phyloP scores from a whole-genome alignment of 148 eudicot species.

The Rhododendron mucronatum region DNA sequence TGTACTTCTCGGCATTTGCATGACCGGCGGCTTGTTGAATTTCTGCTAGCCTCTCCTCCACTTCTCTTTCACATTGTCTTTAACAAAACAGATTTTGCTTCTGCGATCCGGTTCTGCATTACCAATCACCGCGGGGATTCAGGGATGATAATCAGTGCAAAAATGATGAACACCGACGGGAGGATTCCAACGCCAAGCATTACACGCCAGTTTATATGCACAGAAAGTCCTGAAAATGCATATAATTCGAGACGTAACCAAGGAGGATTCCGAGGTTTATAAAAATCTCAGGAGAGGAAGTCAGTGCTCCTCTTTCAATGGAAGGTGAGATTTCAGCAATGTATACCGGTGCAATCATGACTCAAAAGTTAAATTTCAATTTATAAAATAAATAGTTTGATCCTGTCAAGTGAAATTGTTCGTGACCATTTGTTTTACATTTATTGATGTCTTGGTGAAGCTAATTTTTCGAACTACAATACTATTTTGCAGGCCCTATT shows the following conservation, averaged over 20 bases:
- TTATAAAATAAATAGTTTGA: too few relatives aligned
- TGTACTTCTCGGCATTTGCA: slow-evolving; percentile 27
- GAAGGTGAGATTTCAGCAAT: slow-evolving; percentile 87
- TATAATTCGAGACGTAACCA: slow-evolving; percentile 84
- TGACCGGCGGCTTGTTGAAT: slow-evolving; percentile 49
- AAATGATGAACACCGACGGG: slow-evolving; percentile 68
- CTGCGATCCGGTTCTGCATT: slow-evolving; percentile 66
- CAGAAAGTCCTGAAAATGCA: slow-evolving; percentile 60
- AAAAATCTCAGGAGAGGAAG: slow-evolving; percentile 89
- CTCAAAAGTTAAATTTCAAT: background rate
- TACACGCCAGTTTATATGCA: slow-evolving; percentile 67
- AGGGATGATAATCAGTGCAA: slow-evolving; percentile 72
- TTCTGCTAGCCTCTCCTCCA: slow-evolving; percentile 62
- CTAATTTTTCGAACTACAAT: too few relatives aligned
- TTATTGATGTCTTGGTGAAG: too few relatives aligned
- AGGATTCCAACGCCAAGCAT: slow-evolving; percentile 88
- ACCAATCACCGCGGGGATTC: slow-evolving; percentile 95
- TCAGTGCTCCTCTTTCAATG: slow-evolving; percentile 66
- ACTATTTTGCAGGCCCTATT: too few relatives aligned
- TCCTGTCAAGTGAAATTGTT: too few relatives aligned
- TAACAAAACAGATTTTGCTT: slow-evolving; percentile 56
- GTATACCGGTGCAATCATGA: slow-evolving; percentile 81
- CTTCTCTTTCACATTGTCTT: slow-evolving; percentile 62
- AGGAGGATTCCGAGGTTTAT: slow-evolving; percentile 76
- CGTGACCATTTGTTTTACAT: too few relatives aligned